phyloP scores from a whole-genome alignment of 495 filamentous ascomycete species.

The Amorphotheca resinae region DNA sequence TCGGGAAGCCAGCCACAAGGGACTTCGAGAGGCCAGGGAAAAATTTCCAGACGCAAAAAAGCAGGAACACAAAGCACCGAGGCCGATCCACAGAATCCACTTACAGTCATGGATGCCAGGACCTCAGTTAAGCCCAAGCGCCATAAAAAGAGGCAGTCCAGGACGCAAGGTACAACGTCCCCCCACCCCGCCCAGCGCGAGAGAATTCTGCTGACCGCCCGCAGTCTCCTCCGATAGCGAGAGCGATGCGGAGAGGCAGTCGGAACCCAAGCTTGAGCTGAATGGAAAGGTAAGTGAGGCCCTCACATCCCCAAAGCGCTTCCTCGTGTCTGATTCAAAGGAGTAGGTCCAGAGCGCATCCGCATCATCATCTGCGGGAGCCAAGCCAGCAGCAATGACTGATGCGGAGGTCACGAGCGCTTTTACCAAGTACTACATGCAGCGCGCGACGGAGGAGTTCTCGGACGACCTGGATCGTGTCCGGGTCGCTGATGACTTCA shows the following conservation, averaged over 20 bases:
- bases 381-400: no score
- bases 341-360: no score
- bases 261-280: neutral
- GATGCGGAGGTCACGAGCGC: slow-evolving; percentile 28
- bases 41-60: no score
- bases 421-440: slow-evolving; percentile 55
- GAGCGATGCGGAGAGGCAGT: neutral
- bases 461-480: slow-evolving; percentile 59
- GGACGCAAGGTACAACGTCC: slow-evolving; percentile 15
- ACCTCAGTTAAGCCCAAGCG: slow-evolving; percentile 11
- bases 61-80: no score
- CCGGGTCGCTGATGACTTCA: slow-evolving; percentile 55
- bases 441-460: slow-evolving; percentile 51
- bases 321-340: no score
- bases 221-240: slow-evolving; percentile 16
- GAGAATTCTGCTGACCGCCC: neutral
- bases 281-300: neutral
- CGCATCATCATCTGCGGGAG: no score
- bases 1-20: no score
- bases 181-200: neutral
- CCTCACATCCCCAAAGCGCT: neutral
- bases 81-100: no score
- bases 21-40: no score
- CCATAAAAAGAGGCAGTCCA: slow-evolving; percentile 19
- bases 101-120: slow-evolving; percentile 7